Evolutionary conservation across 257 asterid species (phyloP).

Genomic region (Lithospermum erythrorhizon): DNA sequence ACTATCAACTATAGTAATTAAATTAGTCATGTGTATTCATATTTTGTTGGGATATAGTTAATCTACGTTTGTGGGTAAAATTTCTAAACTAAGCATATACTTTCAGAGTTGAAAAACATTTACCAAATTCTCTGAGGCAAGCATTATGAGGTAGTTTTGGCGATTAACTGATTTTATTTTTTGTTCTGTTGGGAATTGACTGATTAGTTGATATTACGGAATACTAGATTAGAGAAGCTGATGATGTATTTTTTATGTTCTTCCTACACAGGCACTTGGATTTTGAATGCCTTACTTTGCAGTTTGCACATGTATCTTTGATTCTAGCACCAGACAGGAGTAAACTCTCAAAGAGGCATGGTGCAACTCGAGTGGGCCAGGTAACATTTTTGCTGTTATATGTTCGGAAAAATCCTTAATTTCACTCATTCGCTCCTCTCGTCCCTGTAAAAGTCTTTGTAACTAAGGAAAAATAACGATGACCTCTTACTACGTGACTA

Average conservation of each 20-base stretch:
- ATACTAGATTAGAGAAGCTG: constrained; percentile 22
- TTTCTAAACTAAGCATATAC: constrained; percentile 18
- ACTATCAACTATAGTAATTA: too few species aligned
- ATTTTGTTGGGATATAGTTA: neutral
- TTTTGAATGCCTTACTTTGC: constrained; percentile 72
- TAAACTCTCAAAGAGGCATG: constrained; percentile 95
- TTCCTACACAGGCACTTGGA: constrained; percentile 58
- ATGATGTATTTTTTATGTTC: constrained; percentile 13
- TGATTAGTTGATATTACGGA: constrained; percentile 14
- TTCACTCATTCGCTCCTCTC: too few species aligned
- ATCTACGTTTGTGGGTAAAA: constrained; percentile 8
- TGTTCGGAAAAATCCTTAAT: too few species aligned
- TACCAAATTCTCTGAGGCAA: constrained; percentile 92
- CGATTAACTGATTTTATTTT: neutral
- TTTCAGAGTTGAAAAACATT: constrained; percentile 94
- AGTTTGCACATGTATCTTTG: constrained; percentile 93
- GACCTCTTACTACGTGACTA: too few species aligned
- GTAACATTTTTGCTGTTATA: constrained; percentile 19
- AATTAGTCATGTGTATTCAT: neutral
- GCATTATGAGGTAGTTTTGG: constrained; percentile 62
- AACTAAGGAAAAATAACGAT: too few species aligned
- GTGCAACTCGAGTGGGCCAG: constrained; percentile 99
- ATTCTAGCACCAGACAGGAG: constrained; percentile 94
- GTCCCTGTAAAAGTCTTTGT: too few species aligned
- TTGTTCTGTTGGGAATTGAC: neutral